phyloP scores from a whole-genome alignment of 2,329 filamentous ascomycete species.

The Aspergillus hiratsukae region DNA sequence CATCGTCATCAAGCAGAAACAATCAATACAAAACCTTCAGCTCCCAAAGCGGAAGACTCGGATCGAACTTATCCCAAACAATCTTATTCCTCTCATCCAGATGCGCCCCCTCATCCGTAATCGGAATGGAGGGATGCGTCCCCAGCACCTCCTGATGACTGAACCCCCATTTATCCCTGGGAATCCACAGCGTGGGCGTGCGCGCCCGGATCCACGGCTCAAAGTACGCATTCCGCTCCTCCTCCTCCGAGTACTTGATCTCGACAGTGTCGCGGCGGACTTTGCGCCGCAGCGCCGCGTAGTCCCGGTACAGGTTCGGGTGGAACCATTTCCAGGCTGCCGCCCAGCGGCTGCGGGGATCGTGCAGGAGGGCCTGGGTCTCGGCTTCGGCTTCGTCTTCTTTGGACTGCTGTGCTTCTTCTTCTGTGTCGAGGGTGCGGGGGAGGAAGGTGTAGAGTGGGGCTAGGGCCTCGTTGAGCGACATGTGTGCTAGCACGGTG shows the following conservation, averaged over 20 bases:
- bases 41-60: slow-evolving; percentile 53
- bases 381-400: slow-evolving; percentile 18
- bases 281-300: slow-evolving; percentile 64
- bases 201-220: slow-evolving; percentile 63
- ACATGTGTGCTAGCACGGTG: slow-evolving; percentile 68
- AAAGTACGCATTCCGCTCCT: slow-evolving; percentile 64
- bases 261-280: slow-evolving; percentile 57
- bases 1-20: neutral
- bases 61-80: slow-evolving; percentile 55
- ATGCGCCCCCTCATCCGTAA: slow-evolving; percentile 71
- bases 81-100: slow-evolving; percentile 67
- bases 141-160: slow-evolving; percentile 72
- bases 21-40: slow-evolving; percentile 48
- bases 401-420: slow-evolving; percentile 43
- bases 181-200: slow-evolving; percentile 73
- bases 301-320: slow-evolving; percentile 72
- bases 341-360: slow-evolving; percentile 8
- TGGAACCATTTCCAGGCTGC: slow-evolving; percentile 50
- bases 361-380: slow-evolving; percentile 6
- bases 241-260: slow-evolving; percentile 58
- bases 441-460: slow-evolving; percentile 63
- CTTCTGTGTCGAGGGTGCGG: slow-evolving; percentile 57
- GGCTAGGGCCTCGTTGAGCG: slow-evolving; percentile 42
- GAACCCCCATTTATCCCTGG: slow-evolving; percentile 67
- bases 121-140: slow-evolving; percentile 65